Evolutionary conservation across 2,329 filamentous ascomycete genomes (phyloP).

Genomic region (Pseudogymnoascus sp.): DNA sequence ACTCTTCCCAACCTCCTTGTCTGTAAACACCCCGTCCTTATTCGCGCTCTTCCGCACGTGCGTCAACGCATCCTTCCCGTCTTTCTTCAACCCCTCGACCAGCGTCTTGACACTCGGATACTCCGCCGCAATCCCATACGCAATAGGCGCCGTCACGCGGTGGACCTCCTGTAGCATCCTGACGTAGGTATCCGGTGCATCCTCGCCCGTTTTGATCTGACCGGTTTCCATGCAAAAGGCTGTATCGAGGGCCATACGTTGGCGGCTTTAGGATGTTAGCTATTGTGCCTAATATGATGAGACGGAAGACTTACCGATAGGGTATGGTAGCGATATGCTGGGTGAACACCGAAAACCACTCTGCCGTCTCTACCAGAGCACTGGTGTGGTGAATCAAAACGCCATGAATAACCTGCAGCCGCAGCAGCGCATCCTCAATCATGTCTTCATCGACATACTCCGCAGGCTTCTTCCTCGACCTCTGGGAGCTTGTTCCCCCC

Average conservation of each 20-base stretch:
- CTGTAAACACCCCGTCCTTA: conserved; percentile 45
- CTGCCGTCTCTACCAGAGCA: conserved; percentile 52
- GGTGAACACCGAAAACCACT: conserved; percentile 66
- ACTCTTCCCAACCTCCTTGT: conserved; percentile 46
- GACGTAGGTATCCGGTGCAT: conserved; percentile 56
- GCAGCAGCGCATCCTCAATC: conserved; percentile 62
- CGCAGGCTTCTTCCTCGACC: conserved; percentile 26
- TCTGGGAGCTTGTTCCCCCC: conserved; percentile 13
- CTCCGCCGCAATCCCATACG: conserved; percentile 56
- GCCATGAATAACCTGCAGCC: conserved; percentile 58
- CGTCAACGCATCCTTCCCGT: conserved; percentile 54
- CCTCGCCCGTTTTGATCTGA: conserved; percentile 63
- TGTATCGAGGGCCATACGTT: conserved; percentile 42
- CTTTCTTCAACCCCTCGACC: conserved; percentile 45
- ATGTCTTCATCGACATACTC: conserved; percentile 56
- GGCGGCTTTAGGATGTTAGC: conserved; percentile 17
- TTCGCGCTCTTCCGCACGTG: conserved; percentile 50
- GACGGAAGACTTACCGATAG: conserved; percentile 44
- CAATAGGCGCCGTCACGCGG: conserved; percentile 63
- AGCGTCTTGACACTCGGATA: conserved; percentile 51
- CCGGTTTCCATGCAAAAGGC: conserved; percentile 73
- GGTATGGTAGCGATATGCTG: conserved; percentile 71
- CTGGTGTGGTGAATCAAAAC: conserved; percentile 63
- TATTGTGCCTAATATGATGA: background rate
- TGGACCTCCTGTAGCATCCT: conserved; percentile 70